Conservation (phyloP, 73 alveolate species). For the Blepharisma japonicum region DNA sequence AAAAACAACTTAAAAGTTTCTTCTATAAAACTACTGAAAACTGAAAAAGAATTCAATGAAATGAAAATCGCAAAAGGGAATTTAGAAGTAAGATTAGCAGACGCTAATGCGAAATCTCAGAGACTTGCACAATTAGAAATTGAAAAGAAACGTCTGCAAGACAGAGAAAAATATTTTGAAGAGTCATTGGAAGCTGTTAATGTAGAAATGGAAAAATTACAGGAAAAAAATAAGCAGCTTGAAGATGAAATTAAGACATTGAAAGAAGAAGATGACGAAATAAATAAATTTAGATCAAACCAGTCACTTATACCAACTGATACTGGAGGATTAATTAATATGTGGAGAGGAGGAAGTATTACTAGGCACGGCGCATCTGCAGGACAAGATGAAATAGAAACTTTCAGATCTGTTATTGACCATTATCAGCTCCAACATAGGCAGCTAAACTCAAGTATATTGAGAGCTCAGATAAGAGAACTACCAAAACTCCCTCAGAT, state of each 20-base stretch:
- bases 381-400: conserved; percentile 23
- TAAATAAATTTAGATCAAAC: background rate
- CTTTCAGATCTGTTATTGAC: conserved; percentile 7
- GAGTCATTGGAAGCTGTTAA: conserved; percentile 23
- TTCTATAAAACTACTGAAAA: background rate
- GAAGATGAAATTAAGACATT: background rate
- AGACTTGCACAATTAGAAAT: conserved; percentile 21
- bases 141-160: conserved; percentile 21
- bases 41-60: conserved; percentile 8
- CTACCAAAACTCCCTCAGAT: background rate
- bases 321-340: conserved; percentile 23
- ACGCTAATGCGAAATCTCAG: conserved; percentile 20
- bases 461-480: conserved; percentile 7
- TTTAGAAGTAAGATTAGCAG: conserved; percentile 17
- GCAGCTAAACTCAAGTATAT: background rate
- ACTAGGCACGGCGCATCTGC: conserved; percentile 9
- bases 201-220: conserved; percentile 5
- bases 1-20: background rate
- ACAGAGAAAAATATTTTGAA: conserved; percentile 13
- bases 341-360: conserved; percentile 20
- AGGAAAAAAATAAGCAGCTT: background rate
- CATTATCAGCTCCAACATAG: conserved; percentile 4
- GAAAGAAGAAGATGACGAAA: conserved; percentile 7
- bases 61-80: background rate
- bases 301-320: background rate